phyloP scores from a whole-genome alignment of 805 yeast genomes.

The Lachancea sp. region DNA sequence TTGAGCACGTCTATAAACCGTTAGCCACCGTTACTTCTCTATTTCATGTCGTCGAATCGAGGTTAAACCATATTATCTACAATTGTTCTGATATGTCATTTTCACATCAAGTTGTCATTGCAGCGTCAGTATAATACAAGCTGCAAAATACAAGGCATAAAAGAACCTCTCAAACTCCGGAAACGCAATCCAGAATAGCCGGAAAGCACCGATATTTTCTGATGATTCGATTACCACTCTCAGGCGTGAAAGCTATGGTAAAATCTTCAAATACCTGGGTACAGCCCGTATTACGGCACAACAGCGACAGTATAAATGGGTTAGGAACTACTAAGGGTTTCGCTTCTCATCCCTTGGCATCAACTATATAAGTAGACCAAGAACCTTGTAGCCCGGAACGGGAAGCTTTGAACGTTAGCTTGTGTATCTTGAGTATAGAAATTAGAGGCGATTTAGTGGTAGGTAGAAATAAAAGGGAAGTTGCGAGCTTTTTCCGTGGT shows the following conservation, averaged over 20 bases:
- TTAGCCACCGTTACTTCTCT: too few species aligned
- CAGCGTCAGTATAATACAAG: too few species aligned
- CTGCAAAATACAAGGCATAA: too few species aligned
- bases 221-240: too few species aligned
- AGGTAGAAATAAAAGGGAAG: neutral
- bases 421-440: neutral
- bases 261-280: neutral
- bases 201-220: too few species aligned
- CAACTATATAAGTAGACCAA: neutral
- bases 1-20: too few species aligned
- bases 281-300: neutral
- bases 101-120: too few species aligned
- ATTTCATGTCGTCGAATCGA: too few species aligned
- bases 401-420: neutral
- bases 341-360: neutral
- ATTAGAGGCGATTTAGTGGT: too few species aligned
- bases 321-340: neutral
- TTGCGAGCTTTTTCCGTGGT: conserved; percentile 2
- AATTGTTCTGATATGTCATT: too few species aligned
- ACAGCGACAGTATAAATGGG: neutral
- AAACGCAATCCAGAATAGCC: neutral
- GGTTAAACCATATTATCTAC: too few species aligned
- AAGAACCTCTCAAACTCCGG: too few species aligned
- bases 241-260: neutral
- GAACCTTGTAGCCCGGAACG: neutral